Conservation (phyloP, 192 early-diverging fungal genomes). For the Entomortierella lignicola region DNA sequence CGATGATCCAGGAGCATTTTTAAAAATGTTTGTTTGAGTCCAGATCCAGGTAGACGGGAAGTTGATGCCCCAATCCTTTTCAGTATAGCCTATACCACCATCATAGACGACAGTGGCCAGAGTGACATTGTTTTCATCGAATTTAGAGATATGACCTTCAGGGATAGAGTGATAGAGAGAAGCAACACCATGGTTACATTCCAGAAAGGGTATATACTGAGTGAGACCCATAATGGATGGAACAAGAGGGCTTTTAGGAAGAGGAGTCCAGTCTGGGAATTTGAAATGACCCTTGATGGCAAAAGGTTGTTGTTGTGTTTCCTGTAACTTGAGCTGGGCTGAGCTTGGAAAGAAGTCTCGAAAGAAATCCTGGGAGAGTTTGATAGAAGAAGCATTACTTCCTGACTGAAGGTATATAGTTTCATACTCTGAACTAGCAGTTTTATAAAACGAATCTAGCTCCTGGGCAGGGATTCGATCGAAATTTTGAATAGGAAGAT, state of each 20-base stretch:
- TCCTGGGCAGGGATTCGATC: constrained; percentile 44
- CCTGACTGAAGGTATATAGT: neutral
- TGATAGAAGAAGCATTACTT: too few relatives aligned
- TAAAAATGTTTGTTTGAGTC: constrained; percentile 59
- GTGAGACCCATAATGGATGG: constrained; percentile 61
- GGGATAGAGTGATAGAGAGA: constrained; percentile 50
- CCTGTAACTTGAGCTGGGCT: neutral
- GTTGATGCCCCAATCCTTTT: constrained; percentile 65
- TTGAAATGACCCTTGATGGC: constrained; percentile 24
- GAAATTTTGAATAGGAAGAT: constrained; percentile 46
- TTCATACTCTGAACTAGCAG: constrained; percentile 22
- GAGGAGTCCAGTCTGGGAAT: constrained; percentile 31
- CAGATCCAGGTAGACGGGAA: constrained; percentile 66
- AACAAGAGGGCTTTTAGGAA: constrained; percentile 25
- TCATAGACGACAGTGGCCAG: constrained; percentile 17
- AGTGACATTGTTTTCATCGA: constrained; percentile 4
- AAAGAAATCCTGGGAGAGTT: neutral
- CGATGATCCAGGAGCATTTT: constrained; percentile 39
- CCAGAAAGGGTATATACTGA: constrained; percentile 58
- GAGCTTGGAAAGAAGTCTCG: constrained; percentile 19
- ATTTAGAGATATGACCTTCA: constrained; percentile 33
- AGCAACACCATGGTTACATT: constrained; percentile 63
- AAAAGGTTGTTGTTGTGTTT: constrained; percentile 10
- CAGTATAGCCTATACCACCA: constrained; percentile 58
- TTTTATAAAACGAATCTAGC: constrained; percentile 27